These are phyloP conservation scores for Botryotinia convoluta DNA, from an alignment of 2,329 filamentous ascomycete species.

Conservation along the genomic window DNA sequence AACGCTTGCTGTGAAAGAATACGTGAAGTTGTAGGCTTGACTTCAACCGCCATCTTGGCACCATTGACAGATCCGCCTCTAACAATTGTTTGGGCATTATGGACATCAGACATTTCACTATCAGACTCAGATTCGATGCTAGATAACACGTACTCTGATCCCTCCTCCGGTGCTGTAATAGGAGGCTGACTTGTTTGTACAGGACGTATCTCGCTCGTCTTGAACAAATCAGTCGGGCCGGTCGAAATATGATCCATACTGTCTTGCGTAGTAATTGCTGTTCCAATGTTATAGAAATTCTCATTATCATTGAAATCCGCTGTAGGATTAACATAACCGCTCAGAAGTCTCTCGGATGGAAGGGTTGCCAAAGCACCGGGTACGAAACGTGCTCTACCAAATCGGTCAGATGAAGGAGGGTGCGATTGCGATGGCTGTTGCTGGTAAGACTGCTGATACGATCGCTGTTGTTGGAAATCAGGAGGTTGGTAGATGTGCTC, in stretches of 20 bases:
- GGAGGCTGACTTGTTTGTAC: neutral
- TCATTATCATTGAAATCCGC: conserved; percentile 20
- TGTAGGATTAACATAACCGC: conserved; percentile 35
- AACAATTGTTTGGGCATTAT: neutral
- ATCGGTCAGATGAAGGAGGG: conserved; percentile 28
- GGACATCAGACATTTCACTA: conserved; percentile 5
- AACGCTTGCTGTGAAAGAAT: neutral
- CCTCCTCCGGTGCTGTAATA: neutral
- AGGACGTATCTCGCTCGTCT: neutral
- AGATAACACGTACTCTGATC: conserved; percentile 12
- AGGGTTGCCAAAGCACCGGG: conserved; percentile 45
- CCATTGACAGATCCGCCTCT: neutral
- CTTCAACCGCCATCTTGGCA: conserved; percentile 8
- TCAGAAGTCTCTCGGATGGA: conserved; percentile 46
- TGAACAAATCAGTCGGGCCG: neutral
- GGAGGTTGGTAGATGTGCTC: conserved; percentile 24
- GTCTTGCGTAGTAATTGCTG: conserved; percentile 18
- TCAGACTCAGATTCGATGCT: conserved; percentile 18
- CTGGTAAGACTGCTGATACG: neutral
- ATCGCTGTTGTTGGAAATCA: neutral
- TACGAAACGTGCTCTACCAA: conserved; percentile 40
- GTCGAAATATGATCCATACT: conserved; percentile 12
- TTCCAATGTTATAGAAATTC: conserved; percentile 11
- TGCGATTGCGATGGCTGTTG: conserved; percentile 19
- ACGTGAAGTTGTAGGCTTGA: conserved; percentile 6